phyloP scores from a whole-genome alignment of 1,284 basidiomycete genomes.

The Sporisorium sorghi region DNA sequence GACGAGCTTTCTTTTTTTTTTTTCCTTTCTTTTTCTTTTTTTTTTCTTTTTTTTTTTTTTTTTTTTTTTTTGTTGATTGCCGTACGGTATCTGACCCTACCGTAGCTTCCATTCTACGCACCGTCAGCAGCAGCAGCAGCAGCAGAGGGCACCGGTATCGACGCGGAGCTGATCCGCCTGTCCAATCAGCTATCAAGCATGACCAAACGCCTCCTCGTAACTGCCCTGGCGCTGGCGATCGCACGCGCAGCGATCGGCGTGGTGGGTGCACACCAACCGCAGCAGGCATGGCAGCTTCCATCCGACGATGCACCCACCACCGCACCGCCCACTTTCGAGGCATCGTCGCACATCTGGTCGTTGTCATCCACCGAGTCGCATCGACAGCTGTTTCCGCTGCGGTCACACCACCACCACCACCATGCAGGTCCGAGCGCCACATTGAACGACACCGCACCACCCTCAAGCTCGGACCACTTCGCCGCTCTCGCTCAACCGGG shows the following conservation, averaged over 20 bases:
- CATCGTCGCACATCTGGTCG: conserved; percentile 20
- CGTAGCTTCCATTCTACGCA: too few species aligned
- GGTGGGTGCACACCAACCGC: neutral
- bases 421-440: neutral
- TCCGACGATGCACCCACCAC: neutral
- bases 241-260: neutral
- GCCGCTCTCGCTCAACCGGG: conserved; percentile 3
- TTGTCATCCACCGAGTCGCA: conserved; percentile 21
- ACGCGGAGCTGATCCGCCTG: conserved; percentile 5
- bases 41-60: too few species aligned
- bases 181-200: conserved; percentile 6
- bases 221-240: neutral
- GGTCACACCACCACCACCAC: too few species aligned
- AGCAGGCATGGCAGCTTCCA: conserved; percentile 25
- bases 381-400: conserved; percentile 27
- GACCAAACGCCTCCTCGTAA: conserved; percentile 8
- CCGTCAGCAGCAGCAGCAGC: conserved; percentile 1
- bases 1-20: too few species aligned
- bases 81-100: too few species aligned
- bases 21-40: too few species aligned
- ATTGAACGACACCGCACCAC: neutral
- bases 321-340: neutral
- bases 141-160: neutral
- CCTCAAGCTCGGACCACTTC: neutral
- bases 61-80: too few species aligned